These are phyloP conservation scores for Balamuthia mandrillaris DNA, from an alignment of 208 protist genomes.

Conservation along the genomic window DNA sequence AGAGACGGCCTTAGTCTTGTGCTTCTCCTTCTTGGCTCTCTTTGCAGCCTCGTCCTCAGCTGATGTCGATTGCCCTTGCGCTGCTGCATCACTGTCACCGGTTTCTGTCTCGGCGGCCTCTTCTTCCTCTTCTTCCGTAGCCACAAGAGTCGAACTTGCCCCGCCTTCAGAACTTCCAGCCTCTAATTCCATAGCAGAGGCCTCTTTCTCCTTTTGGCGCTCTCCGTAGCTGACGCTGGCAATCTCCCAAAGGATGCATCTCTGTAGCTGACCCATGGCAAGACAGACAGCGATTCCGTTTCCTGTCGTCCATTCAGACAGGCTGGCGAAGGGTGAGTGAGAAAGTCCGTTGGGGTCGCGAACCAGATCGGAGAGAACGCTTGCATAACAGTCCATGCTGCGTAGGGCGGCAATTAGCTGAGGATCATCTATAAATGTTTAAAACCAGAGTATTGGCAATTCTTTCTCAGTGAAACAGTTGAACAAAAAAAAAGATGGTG, in stretches of 20 bases:
- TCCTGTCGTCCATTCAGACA: slow-evolving; percentile 8
- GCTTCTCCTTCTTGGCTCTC: neutral
- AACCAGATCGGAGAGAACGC: neutral
- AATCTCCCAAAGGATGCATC: slow-evolving; percentile 37
- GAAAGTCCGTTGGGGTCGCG: slow-evolving; percentile 4
- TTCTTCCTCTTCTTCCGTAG: neutral
- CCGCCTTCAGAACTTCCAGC: neutral
- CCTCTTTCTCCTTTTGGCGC: neutral
- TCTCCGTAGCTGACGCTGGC: neutral
- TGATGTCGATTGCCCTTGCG: no score
- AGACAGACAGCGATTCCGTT: neutral
- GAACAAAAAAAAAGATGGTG: neutral
- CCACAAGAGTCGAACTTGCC: neutral
- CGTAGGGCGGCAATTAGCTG: neutral
- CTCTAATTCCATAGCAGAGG: neutral
- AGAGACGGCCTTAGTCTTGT: slow-evolving; percentile 8
- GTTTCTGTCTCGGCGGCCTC: neutral
- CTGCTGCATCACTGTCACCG: no score
- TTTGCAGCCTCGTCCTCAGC: no score
- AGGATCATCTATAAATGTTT: neutral
- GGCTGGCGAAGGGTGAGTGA: neutral
- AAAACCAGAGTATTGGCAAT: neutral
- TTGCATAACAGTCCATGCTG: slow-evolving; percentile 12
- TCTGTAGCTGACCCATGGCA: slow-evolving; percentile 9
- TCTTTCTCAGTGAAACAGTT: neutral